Conservation (phyloP, 2,329 filamentous ascomycete genomes). For the Clarireedia homoeocarpa region DNA sequence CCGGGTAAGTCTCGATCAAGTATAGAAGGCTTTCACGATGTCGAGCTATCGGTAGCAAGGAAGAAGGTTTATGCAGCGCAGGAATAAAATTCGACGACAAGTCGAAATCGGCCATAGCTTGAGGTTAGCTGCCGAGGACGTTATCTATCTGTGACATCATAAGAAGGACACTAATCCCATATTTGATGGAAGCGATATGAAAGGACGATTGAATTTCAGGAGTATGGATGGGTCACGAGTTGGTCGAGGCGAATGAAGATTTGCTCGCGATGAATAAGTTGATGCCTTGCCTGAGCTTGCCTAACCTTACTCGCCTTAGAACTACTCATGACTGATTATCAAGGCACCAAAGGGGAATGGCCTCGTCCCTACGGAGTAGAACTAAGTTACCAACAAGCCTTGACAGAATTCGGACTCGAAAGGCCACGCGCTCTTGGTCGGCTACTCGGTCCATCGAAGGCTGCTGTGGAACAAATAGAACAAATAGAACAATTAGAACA, state of each 20-base stretch:
- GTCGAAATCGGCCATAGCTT: slow-evolving; percentile 41
- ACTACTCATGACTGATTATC: not conserved
- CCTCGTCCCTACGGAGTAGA: not conserved
- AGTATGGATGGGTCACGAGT: not conserved
- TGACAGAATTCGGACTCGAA: too few species aligned
- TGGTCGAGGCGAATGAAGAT: not conserved
- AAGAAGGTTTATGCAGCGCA: slow-evolving; percentile 75
- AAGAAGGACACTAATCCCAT: not conserved
- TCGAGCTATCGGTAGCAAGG: slow-evolving; percentile 78
- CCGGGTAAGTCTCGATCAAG: slow-evolving; percentile 72
- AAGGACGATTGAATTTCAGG: not conserved
- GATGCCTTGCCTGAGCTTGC: not conserved
- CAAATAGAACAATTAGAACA: not conserved
- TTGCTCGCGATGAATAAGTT: not conserved
- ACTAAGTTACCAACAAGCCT: too few species aligned
- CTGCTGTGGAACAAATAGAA: not conserved
- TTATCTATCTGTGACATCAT: not conserved
- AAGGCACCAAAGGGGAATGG: not conserved
- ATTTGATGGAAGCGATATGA: not conserved
- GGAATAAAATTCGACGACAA: slow-evolving; percentile 60
- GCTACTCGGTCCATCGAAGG: not conserved
- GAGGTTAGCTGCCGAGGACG: too few species aligned
- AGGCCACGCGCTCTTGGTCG: too few species aligned
- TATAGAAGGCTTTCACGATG: slow-evolving; percentile 76
- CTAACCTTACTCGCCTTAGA: too few species aligned